Evolutionary conservation across 495 filamentous ascomycete species (phyloP).

Genomic region (Monascus purpureus): DNA sequence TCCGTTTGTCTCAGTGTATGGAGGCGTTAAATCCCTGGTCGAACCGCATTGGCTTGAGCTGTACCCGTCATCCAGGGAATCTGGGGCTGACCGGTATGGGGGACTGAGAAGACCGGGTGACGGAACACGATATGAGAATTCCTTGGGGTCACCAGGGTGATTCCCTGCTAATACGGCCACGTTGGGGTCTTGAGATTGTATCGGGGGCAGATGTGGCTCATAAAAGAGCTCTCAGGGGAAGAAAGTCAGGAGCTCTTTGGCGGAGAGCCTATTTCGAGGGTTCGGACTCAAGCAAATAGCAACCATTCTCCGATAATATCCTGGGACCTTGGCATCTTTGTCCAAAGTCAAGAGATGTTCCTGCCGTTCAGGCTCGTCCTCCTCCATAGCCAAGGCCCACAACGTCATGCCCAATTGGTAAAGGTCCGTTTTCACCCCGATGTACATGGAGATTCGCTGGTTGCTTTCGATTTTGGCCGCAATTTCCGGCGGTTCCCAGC

Average conservation of each 20-base stretch:
- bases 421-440: constrained; percentile 92
- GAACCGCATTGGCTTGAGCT: not conserved
- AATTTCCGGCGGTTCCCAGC: constrained; percentile 95
- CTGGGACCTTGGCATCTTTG: constrained; percentile 34
- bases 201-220: not conserved
- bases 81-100: constrained; percentile 3
- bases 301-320: constrained; percentile 46
- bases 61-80: constrained; percentile 1
- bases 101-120: not conserved
- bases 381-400: constrained; percentile 76
- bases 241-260: constrained; percentile 39
- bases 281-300: constrained; percentile 40
- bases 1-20: not conserved
- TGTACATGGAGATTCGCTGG: constrained; percentile 93
- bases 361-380: constrained; percentile 79
- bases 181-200: not conserved
- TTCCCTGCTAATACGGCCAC: not conserved
- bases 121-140: not conserved
- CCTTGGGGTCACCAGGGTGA: not conserved
- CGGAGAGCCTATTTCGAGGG: constrained; percentile 40
- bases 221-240: constrained; percentile 28
- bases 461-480: constrained; percentile 76
- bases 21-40: not conserved
- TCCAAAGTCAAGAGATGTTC: constrained; percentile 51
- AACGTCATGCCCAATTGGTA: constrained; percentile 96